Conservation (phyloP, 805 yeast genomes). For the Teunomyces tritomae region DNA sequence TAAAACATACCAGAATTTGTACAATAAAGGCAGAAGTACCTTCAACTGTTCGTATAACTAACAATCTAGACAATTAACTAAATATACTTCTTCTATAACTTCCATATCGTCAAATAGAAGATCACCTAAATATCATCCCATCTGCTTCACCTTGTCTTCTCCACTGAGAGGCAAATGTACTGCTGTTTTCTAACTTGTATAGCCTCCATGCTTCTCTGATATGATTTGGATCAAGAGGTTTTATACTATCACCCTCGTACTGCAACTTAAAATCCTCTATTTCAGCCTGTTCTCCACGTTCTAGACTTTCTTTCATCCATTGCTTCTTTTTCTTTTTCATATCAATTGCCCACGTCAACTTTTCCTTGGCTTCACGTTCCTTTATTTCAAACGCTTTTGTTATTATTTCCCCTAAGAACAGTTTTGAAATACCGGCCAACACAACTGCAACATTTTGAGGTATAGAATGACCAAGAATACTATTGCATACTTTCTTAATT, state of each 20-base stretch:
- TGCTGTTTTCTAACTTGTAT: constrained; percentile 63
- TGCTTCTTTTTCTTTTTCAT: constrained; percentile 38
- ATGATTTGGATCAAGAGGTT: constrained; percentile 80
- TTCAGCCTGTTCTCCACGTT: constrained; percentile 35
- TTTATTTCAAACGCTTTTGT: constrained; percentile 78
- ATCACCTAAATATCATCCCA: constrained; percentile 64
- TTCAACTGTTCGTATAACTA: too few species aligned
- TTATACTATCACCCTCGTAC: constrained; percentile 41
- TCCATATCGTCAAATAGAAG: too few species aligned
- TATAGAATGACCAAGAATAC: constrained; percentile 75
- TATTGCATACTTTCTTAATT: constrained; percentile 75
- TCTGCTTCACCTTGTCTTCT: constrained; percentile 67
- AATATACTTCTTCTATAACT: too few species aligned
- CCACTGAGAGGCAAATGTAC: constrained; percentile 64
- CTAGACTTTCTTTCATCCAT: constrained; percentile 35
- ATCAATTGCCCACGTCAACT: constrained; percentile 34
- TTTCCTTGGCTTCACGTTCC: constrained; percentile 47
- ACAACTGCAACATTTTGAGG: constrained; percentile 78
- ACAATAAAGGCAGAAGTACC: too few species aligned
- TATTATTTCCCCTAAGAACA: constrained; percentile 85
- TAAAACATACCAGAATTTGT: too few species aligned
- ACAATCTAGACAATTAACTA: too few species aligned
- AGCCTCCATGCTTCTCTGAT: constrained; percentile 86
- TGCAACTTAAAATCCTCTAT: constrained; percentile 23
- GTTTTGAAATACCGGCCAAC: constrained; percentile 82